Evolutionary conservation across 1,139 yeast species (phyloP), one percentile per base, ranked within the genome.

Genomic region (Sugiyamaella pinicola): DNA sequence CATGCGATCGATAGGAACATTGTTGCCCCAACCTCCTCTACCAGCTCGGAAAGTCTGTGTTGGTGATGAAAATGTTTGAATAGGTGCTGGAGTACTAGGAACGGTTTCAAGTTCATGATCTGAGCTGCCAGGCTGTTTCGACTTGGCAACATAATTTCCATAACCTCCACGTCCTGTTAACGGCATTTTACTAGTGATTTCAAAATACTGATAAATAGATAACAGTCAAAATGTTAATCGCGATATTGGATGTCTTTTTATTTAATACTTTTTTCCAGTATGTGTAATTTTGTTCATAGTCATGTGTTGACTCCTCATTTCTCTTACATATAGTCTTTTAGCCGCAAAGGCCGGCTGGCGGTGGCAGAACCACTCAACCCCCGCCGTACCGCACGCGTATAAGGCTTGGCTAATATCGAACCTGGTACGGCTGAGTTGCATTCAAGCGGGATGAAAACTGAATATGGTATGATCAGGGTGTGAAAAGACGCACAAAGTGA

Each of bases 11-110:
- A 70, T 68, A 8, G 70, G 64, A 29, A 67, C 61, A 34, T 61
- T 62, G 63, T 71, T 71, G 15, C 74, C 74, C 39, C 61, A 69
- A 35, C 74, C 74, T 18, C 74, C 74, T 29, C 74, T 64, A 31
- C 74, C 74, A 10, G 72, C 64, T 22, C 66, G 61, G 58, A 69
- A 68, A 17, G 63, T 62, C 54, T 71, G 69, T 21, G 56, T 53
- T 12, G 74, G 74, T 8, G 72, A 67, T 3, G 67, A 57, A 47
- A 68, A 67, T 42, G 65, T 67, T 55, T 68, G 70, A 34, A 70
- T 65, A 7, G 74, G 74, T 2, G 73, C 72, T n/a, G 68, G 67
- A 1, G 71, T 61, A 5, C 58, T 58, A 18, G 66, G 66, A 4
- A 58, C 61, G 4, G 55, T 43, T 3, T 55, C 53, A 4, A 51